A percentile compares a stretch with the other conserved stretches of the same genome.
These are phyloP conservation scores for Bocquillonia castaneifolia DNA, from an alignment of 441 rosid genomes.

Conservation along the genomic window DNA sequence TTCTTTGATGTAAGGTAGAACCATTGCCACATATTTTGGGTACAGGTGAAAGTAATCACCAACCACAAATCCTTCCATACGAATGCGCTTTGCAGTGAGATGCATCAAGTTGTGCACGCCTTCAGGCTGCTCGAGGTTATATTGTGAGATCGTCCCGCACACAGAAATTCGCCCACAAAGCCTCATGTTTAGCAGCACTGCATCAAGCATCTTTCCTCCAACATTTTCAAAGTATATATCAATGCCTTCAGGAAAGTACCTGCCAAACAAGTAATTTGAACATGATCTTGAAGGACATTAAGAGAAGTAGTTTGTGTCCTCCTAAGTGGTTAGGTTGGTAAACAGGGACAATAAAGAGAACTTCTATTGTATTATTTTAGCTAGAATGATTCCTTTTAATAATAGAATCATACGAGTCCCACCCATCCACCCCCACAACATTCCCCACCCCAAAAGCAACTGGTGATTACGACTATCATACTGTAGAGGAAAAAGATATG, in stretches of 20 bases:
- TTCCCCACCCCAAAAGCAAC: no score
- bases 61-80: slow-evolving; percentile 28
- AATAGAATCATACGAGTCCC: no score
- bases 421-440: no score
- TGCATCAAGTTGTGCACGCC: slow-evolving; percentile 28
- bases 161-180: slow-evolving; percentile 28
- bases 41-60: slow-evolving; percentile 16
- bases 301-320: no score
- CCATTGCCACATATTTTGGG: slow-evolving; percentile 25
- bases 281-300: no score
- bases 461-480: no score
- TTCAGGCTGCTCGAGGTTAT: slow-evolving; percentile 31
- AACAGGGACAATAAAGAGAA: no score
- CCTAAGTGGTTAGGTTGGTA: no score
- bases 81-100: slow-evolving; percentile 20
- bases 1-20: slow-evolving; percentile 28
- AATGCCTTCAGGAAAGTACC: slow-evolving; percentile 40
- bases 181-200: slow-evolving; percentile 40
- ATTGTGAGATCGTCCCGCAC: slow-evolving; percentile 41
- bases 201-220: slow-evolving; percentile 45
- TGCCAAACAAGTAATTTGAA: background rate
- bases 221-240: slow-evolving; percentile 48
- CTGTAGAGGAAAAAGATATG: no score
- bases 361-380: no score
- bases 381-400: no score